Conservation (phyloP, 352 stramenopile genomes). For the Peronospora belbahrii region DNA sequence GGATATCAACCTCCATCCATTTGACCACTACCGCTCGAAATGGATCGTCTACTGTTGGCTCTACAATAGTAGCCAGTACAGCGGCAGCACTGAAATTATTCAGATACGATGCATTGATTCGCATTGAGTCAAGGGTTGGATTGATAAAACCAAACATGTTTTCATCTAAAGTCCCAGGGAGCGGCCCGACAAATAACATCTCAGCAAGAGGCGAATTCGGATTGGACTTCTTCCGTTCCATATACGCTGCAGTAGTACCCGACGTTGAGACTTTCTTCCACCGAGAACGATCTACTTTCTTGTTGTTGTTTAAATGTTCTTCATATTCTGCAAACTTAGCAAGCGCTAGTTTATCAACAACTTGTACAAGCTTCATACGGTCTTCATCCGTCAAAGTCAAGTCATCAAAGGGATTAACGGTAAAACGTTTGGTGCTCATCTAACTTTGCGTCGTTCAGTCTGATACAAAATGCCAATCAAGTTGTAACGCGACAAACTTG, state of each 20-base stretch:
- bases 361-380: neutral
- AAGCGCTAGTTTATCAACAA: neutral
- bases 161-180: neutral
- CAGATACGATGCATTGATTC: neutral
- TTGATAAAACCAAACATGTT: neutral
- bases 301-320: neutral
- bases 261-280: neutral
- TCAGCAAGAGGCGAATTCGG: neutral
- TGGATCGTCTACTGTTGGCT: too few species aligned
- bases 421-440: neutral
- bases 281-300: neutral
- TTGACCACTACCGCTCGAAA: too few species aligned
- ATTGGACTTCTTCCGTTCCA: neutral
- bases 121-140: neutral
- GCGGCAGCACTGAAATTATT: neutral
- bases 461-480: too few species aligned
- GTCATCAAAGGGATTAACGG: neutral
- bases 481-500: too few species aligned
- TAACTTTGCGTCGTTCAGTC: neutral
- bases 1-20: too few species aligned
- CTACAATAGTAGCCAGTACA: neutral
- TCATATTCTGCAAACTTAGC: neutral
- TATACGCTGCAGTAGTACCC: neutral
- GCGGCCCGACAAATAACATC: neutral
- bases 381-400: neutral